A percentile compares a stretch with the other conserved stretches of the same genome.
Conservation (phyloP, 305 asterid genomes). For the Fraxinus ornus region DNA sequence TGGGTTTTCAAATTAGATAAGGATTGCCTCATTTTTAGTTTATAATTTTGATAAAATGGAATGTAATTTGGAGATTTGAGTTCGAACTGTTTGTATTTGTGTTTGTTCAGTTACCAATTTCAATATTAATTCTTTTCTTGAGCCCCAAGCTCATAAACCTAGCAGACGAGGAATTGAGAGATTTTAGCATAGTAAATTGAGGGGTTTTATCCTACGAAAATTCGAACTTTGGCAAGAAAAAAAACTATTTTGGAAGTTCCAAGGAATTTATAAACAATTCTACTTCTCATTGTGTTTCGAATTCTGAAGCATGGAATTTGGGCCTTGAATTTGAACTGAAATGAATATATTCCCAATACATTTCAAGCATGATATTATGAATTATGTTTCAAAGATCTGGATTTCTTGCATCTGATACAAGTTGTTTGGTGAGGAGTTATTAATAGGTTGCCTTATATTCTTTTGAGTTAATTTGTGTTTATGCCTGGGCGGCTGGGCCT, state of each 20-base stretch:
- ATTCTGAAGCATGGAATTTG: not conserved
- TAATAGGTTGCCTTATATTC: not conserved
- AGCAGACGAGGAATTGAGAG: not conserved
- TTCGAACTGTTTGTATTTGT: conserved; percentile 11
- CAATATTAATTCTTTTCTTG: not conserved
- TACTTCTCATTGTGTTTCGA: not conserved
- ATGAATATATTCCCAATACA: not conserved
- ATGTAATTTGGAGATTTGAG: not conserved
- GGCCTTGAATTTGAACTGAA: not conserved
- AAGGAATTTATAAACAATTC: not conserved
- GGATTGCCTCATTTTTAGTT: not conserved
- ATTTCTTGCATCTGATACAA: not conserved
- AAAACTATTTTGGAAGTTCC: not conserved
- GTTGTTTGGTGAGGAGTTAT: not conserved
- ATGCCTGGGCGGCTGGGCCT: not conserved
- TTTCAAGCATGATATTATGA: conserved; percentile 7
- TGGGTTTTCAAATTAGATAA: not conserved
- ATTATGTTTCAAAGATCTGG: not conserved
- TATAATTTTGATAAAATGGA: not conserved
- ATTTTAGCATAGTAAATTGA: not conserved
- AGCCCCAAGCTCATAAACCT: not conserved
- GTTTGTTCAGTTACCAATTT: not conserved
- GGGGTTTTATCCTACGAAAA: not conserved
- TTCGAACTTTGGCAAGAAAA: not conserved
- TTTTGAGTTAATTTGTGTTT: not conserved